These are phyloP conservation scores for Trichoderma gracile DNA, from an alignment of 2,329 filamentous ascomycete genomes.

Conservation along the genomic window DNA sequence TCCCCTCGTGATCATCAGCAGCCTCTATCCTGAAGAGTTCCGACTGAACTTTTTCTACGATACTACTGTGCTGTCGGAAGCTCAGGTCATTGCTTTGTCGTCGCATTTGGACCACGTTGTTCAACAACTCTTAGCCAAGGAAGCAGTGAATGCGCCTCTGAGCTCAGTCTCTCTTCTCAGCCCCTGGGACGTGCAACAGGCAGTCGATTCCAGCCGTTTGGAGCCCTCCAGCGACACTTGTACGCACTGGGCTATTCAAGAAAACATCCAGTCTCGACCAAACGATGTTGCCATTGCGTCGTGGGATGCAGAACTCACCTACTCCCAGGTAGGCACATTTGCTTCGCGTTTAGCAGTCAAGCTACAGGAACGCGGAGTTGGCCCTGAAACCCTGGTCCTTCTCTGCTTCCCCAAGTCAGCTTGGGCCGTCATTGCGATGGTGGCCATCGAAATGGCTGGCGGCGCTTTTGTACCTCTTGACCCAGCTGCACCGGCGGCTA, in stretches of 20 bases:
- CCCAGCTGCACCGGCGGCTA: slow-evolving; percentile 4
- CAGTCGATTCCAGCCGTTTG: background rate
- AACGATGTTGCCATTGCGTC: slow-evolving; percentile 13
- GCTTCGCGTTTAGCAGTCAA: slow-evolving; percentile 5
- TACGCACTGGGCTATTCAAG: slow-evolving; percentile 8
- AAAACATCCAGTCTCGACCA: background rate
- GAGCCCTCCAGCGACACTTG: background rate
- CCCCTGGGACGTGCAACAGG: slow-evolving; percentile 15
- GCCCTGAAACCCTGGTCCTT: slow-evolving; percentile 23
- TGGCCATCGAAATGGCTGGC: slow-evolving; percentile 28
- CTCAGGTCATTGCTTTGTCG: slow-evolving; percentile 1
- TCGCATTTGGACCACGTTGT: slow-evolving; percentile 13
- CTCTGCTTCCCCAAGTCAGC: slow-evolving; percentile 28
- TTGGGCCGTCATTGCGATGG: slow-evolving; percentile 26
- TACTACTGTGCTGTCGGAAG: background rate
- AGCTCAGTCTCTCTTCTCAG: slow-evolving; percentile 20
- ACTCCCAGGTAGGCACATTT: slow-evolving; percentile 4
- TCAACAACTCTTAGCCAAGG: slow-evolving; percentile 5
- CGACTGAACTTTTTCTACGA: slow-evolving; percentile 12
- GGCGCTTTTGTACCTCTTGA: slow-evolving; percentile 29
- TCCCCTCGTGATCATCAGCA: slow-evolving; percentile 3
- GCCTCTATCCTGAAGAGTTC: slow-evolving; percentile 8
- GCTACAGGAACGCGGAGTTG: slow-evolving; percentile 17
- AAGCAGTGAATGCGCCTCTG: slow-evolving; percentile 1
- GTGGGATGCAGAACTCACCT: slow-evolving; percentile 23